Evolutionary conservation across 2,329 filamentous ascomycete genomes (phyloP), one percentile per base, ranked within the genome.

Genomic region (Fusarium sp.): DNA sequence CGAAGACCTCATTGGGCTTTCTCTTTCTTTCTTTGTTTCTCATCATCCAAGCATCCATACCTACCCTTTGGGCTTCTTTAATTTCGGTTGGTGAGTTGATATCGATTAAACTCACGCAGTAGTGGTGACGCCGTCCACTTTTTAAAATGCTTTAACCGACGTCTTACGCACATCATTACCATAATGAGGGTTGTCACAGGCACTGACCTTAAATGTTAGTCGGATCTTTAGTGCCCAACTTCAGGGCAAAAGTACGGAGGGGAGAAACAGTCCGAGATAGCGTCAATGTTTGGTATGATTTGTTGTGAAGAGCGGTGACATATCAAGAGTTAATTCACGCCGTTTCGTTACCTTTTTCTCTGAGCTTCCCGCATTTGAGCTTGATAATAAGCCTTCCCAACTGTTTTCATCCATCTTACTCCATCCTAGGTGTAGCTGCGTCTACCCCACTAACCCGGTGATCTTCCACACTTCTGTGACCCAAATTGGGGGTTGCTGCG

Each of bases 71-170:
- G 58, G 62, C n/a, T 39, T 55, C 52, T 66, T 36, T 56, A 70
- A 66, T 63, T 48, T 74, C 60, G 60, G 64, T 24, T 66, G 22
- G 26, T 26, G 28, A 57, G 36, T 55, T 54, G 31, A 52, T 52
- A 54, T 52, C 48, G 69, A 63, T 73, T 74, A 70, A 75, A 62
- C 72, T 74, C 51, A 51, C 52, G 62, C 48, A 54, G 60, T 70
- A 61, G 64, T 73, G 58, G 45, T 66, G 64, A 70, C 52, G 56
- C 63, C 48, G 67, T 63, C 71, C 56, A 63, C 71, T 65, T 67
- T 64, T 67, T 68, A 69, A 71, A 70, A 60, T 55, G 61, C 66
- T 35, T 63, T 72, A 63, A 72, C 71, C 71, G 67, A 69, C 39
- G 38, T 55, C 55, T 52, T 36, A 47, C 54, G 71, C 71, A 26